Conservation (phyloP, 257 asterid species). For the Datura wrightii region DNA sequence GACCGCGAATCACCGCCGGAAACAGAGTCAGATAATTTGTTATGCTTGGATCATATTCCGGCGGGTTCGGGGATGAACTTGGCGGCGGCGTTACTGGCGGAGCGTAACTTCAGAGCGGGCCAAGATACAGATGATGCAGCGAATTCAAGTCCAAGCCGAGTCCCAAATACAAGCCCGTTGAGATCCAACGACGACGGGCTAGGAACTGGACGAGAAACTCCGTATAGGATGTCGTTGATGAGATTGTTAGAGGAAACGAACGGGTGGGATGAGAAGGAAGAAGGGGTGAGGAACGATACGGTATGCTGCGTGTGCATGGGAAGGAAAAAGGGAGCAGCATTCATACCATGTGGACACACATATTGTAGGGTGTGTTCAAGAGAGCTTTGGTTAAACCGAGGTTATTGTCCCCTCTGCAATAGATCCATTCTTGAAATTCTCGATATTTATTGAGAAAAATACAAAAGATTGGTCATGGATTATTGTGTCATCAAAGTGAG, state of each 20-base stretch:
- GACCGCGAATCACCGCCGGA: slow-evolving; percentile 31
- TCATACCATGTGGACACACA: slow-evolving; percentile 98
- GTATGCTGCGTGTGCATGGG: slow-evolving; percentile 98
- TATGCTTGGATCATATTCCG: slow-evolving; percentile 48
- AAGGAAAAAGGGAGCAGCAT: slow-evolving; percentile 87
- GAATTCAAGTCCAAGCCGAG: neutral
- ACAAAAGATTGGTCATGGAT: slow-evolving; percentile 8
- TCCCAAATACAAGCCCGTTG: slow-evolving; percentile 31
- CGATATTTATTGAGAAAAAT: slow-evolving; percentile 60
- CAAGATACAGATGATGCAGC: slow-evolving; percentile 43
- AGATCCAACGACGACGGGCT: slow-evolving; percentile 20
- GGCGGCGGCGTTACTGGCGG: slow-evolving; percentile 89
- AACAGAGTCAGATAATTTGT: slow-evolving; percentile 38
- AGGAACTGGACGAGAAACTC: slow-evolving; percentile 43
- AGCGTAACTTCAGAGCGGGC: slow-evolving; percentile 69
- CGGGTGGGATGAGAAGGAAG: slow-evolving; percentile 52
- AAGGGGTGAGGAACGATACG: slow-evolving; percentile 50
- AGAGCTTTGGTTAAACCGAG: slow-evolving; percentile 88
- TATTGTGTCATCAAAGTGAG: neutral
- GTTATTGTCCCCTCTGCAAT: slow-evolving; percentile 91
- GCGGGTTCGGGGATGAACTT: slow-evolving; percentile 64
- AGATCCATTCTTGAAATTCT: slow-evolving; percentile 76
- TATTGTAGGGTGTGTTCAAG: slow-evolving; percentile 94
- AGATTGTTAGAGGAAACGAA: slow-evolving; percentile 78
- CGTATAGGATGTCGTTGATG: slow-evolving; percentile 83